Evolutionary conservation across 495 filamentous ascomycete species (phyloP), one percentile per base, ranked within the genome.

Genomic region (Penicillium alfredii): DNA sequence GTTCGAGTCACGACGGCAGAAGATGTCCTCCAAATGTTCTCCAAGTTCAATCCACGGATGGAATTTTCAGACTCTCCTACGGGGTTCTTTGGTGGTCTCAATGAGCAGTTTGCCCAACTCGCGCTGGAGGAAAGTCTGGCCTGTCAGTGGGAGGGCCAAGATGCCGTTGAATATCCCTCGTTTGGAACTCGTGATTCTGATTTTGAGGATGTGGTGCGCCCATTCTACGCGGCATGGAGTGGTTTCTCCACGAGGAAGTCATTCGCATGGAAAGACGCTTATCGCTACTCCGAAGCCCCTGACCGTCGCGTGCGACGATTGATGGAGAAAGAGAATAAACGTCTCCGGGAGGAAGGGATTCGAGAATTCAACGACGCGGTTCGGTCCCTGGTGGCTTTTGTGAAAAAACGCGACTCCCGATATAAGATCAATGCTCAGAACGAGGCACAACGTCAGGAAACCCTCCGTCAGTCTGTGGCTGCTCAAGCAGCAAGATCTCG

Each of bases 261-360:
- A 2, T 99, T 94, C 47, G 69, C 84, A 5, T 99, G 92, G 92
- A 84, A 76, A 52, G 88, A 99, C 58, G 64, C 68, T 30, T 90
- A 90, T 55, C 77, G 82, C 22, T 72, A 82, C 28, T 80, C 80
- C 0, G 88, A 96, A 35, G 90, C 89, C 1, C 88, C 85, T 8
- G 92, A 99, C 63, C 80, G 92, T 33, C 77, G 82, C 23, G 64
- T 84, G 16, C 78, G 93, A 43, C 73, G 93, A 32, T 48, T 86
- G 40, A 92, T 97, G 79, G 93, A 96, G 55, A 94, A 94, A 56
- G 89, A 95, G 61, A 99, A 99, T 58, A 86, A 79, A 46, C 80
- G 79, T 27, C 61, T 84, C n/a, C 73, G 92, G 38, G 86, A 94
- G 6, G 83, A 85, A 23, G 86, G 76, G 2, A 77, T 87, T 18